Conservation (phyloP, 2,329 filamentous ascomycete species). For the Cercospora sesami region DNA sequence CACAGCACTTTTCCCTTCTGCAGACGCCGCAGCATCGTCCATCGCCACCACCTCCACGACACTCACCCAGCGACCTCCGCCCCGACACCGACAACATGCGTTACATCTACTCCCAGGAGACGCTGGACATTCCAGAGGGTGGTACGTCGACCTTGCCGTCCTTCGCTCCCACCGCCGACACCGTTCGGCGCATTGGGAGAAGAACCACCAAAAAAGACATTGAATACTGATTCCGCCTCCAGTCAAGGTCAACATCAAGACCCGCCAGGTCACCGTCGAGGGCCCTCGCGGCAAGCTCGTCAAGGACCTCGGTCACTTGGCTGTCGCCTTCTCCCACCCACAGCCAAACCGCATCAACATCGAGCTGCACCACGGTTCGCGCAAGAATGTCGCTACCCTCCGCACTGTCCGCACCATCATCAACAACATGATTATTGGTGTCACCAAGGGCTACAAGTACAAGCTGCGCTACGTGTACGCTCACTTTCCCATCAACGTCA, state of each 20-base stretch:
- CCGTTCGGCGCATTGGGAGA: constrained; percentile 10
- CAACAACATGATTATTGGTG: constrained; percentile 97
- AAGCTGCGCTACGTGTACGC: constrained; percentile 99
- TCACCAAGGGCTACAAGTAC: constrained; percentile 99
- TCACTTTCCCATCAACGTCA: constrained; percentile 99
- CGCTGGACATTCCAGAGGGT: constrained; percentile 92
- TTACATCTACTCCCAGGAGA: constrained; percentile 99
- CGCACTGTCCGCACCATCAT: constrained; percentile 97
- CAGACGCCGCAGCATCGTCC: constrained; percentile 13
- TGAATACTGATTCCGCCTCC: constrained; percentile 32
- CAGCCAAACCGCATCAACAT: constrained; percentile 87
- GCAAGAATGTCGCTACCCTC: constrained; percentile 97
- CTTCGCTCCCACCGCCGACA: constrained; percentile 10
- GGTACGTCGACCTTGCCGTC: constrained; percentile 63
- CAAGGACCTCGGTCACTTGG: constrained; percentile 95
- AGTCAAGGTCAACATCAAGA: constrained; percentile 99
- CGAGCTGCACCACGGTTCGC: constrained; percentile 96
- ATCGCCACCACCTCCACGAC: constrained; percentile 7
- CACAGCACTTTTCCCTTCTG: background rate
- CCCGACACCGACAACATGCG: constrained; percentile 73
- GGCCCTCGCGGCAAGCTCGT: constrained; percentile 94
- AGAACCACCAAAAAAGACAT: constrained; percentile 1
- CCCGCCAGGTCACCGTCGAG: constrained; percentile 93
- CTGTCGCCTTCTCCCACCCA: constrained; percentile 90
- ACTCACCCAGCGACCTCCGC: constrained; percentile 8